Conservation (phyloP, 805 yeast genomes). For the Kazachstania kunashirensis region DNA sequence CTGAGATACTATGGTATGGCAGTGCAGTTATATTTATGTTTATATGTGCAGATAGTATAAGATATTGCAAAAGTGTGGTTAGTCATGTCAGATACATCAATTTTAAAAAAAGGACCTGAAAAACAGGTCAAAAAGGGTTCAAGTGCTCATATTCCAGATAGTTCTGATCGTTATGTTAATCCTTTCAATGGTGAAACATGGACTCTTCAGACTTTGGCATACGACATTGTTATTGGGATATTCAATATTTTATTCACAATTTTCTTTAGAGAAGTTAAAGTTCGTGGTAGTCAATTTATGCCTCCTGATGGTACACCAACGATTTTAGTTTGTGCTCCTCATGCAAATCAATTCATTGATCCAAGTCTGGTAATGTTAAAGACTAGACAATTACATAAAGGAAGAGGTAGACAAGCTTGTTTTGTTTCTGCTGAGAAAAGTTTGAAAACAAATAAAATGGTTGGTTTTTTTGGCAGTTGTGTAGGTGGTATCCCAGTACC, state of each 20-base stretch:
- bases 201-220: conserved; percentile 20
- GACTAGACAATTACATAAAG: conserved; percentile 39
- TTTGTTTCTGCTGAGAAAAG: conserved; percentile 79
- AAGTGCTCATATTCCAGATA: conserved; percentile 22
- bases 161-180: conserved; percentile 13
- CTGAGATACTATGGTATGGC: too few species aligned
- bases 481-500: conserved; percentile 82
- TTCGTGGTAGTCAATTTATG: conserved; percentile 44
- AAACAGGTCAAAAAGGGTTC: conserved; percentile 3
- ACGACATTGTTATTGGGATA: conserved; percentile 23
- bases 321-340: conserved; percentile 76
- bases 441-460: conserved; percentile 42
- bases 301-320: conserved; percentile 37
- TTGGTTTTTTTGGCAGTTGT: conserved; percentile 66
- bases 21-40: too few species aligned
- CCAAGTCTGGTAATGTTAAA: conserved; percentile 72
- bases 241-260: conserved; percentile 28
- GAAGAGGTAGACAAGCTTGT: conserved; percentile 54
- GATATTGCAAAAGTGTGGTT: too few species aligned
- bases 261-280: conserved; percentile 65
- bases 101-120: too few species aligned
- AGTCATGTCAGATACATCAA: too few species aligned
- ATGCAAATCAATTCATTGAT: conserved; percentile 81
- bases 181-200: conserved; percentile 22
- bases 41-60: too few species aligned